Evolutionary conservation across 2,329 filamentous ascomycete species (phyloP).

Genomic region (Thelonectria olida): DNA sequence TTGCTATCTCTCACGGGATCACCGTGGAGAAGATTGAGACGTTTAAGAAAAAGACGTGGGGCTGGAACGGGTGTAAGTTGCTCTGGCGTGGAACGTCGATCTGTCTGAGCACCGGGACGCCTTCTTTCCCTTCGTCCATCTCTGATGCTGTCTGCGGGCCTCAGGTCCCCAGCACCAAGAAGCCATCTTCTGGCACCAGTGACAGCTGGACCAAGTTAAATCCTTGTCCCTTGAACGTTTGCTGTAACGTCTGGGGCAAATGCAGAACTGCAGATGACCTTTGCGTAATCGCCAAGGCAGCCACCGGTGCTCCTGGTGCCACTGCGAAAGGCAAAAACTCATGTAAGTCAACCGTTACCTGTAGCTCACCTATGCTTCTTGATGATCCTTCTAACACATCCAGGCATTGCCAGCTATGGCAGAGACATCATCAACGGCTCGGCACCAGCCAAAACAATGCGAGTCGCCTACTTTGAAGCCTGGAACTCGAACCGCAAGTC

Average conservation of each 20-base stretch:
- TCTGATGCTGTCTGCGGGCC: conserved; percentile 53
- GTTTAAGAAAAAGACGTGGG: conserved; percentile 48
- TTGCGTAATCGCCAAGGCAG: conserved; percentile 37
- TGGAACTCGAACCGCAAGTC: conserved; percentile 11
- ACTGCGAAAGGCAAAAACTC: conserved; percentile 22
- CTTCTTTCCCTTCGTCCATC: conserved; percentile 35
- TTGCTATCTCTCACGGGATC: neutral
- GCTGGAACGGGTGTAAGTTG: conserved; percentile 42
- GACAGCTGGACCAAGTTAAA: conserved; percentile 48
- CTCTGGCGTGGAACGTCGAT: conserved; percentile 36
- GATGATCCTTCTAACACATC: too few species aligned
- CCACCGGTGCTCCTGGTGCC: conserved; percentile 31
- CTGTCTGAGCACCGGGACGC: conserved; percentile 42
- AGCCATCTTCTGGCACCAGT: conserved; percentile 40
- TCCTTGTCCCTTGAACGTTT: conserved; percentile 52
- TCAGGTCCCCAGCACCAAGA: conserved; percentile 48
- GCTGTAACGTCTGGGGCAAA: conserved; percentile 51
- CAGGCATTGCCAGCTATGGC: conserved; percentile 52
- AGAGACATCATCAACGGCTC: conserved; percentile 32
- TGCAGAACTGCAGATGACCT: conserved; percentile 54
- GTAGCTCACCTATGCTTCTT: too few species aligned
- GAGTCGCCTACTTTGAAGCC: conserved; percentile 13
- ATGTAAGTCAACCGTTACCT: too few species aligned
- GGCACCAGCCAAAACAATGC: neutral
- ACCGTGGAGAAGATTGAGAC: conserved; percentile 23